Evolutionary conservation across 2,329 filamentous ascomycete species (phyloP).

Genomic region (Arthrobotrys pseudoclavata): DNA sequence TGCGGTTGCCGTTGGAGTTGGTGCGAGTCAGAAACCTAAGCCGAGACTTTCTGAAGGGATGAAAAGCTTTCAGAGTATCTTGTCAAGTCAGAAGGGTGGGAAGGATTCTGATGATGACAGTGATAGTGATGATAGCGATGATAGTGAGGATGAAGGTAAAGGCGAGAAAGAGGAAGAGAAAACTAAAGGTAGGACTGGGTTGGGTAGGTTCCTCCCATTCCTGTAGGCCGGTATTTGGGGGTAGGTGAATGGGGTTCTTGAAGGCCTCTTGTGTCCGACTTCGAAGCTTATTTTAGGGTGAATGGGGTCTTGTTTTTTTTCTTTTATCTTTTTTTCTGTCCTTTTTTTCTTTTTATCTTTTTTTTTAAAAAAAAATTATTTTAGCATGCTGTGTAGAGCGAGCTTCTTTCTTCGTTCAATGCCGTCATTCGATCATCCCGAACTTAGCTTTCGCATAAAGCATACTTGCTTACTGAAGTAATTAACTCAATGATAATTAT

Average conservation of each 20-base stretch:
- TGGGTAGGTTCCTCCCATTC: conserved; percentile 38
- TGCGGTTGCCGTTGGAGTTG: background rate
- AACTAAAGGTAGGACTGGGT: conserved; percentile 21
- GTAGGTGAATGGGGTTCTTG: conserved; percentile 2
- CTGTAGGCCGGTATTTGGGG: conserved; percentile 26
- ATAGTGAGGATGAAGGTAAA: conserved; percentile 38
- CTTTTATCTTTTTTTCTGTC: background rate
- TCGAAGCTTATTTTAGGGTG: background rate
- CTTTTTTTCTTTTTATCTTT: background rate
- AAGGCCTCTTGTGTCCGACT: background rate
- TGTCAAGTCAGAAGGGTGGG: conserved; percentile 44
- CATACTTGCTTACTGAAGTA: background rate
- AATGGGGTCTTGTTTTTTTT: background rate
- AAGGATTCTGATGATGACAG: conserved; percentile 49
- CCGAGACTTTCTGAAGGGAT: conserved; percentile 37
- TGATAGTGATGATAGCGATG: conserved; percentile 27
- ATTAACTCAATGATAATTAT: conserved; percentile 17
- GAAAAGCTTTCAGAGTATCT: conserved; percentile 39
- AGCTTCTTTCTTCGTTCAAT: background rate
- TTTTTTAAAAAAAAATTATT: no score
- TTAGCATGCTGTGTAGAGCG: background rate
- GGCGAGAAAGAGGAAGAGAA: conserved; percentile 38
- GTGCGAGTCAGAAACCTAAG: conserved; percentile 24
- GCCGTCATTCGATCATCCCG: background rate
- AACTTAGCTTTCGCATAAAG: conserved; percentile 2